These are phyloP conservation scores for Westerdykella aurantiaca DNA, from an alignment of 2,329 filamentous ascomycete genomes.

Conservation along the genomic window DNA sequence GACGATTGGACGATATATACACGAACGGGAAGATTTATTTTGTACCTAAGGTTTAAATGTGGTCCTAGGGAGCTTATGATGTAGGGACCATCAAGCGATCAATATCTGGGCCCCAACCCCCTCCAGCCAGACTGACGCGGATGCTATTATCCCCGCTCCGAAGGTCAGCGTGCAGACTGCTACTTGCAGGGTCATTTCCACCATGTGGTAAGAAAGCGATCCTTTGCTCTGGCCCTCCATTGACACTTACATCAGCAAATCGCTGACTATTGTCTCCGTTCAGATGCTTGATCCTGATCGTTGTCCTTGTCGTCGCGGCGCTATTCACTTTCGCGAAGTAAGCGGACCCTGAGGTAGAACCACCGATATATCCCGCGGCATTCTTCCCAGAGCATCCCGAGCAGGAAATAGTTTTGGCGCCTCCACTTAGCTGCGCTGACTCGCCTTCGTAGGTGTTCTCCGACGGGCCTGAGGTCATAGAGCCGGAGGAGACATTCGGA, in stretches of 20 bases:
- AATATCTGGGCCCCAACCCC: slow-evolving; percentile 47
- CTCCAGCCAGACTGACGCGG: slow-evolving; percentile 43
- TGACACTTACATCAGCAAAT: slow-evolving; percentile 52
- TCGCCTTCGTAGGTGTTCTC: slow-evolving; percentile 52
- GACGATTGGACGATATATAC: background rate
- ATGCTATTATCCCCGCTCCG: slow-evolving; percentile 48
- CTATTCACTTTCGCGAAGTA: slow-evolving; percentile 46
- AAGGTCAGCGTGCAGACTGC: slow-evolving; percentile 46
- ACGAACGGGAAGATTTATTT: background rate
- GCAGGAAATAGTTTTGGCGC: slow-evolving; percentile 46
- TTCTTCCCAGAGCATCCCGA: slow-evolving; percentile 46
- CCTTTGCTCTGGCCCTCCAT: slow-evolving; percentile 44
- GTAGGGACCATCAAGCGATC: slow-evolving; percentile 52
- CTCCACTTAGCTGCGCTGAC: slow-evolving; percentile 40
- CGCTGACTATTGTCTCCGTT: slow-evolving; percentile 53
- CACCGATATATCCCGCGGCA: slow-evolving; percentile 46
- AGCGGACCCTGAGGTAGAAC: slow-evolving; percentile 46
- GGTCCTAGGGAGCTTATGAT: slow-evolving; percentile 15
- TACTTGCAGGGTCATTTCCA: slow-evolving; percentile 43
- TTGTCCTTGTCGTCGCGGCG: slow-evolving; percentile 43
- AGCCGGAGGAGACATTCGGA: slow-evolving; percentile 41
- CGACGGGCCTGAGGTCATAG: slow-evolving; percentile 40
- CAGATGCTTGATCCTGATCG: slow-evolving; percentile 51
- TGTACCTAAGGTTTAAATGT: no score
- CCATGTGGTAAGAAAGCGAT: slow-evolving; percentile 52